Percentiles rank a stretch among this genome's conserved stretches.
phyloP scores from a whole-genome alignment of 495 filamentous ascomycete species.

The Peziza echinospora region DNA sequence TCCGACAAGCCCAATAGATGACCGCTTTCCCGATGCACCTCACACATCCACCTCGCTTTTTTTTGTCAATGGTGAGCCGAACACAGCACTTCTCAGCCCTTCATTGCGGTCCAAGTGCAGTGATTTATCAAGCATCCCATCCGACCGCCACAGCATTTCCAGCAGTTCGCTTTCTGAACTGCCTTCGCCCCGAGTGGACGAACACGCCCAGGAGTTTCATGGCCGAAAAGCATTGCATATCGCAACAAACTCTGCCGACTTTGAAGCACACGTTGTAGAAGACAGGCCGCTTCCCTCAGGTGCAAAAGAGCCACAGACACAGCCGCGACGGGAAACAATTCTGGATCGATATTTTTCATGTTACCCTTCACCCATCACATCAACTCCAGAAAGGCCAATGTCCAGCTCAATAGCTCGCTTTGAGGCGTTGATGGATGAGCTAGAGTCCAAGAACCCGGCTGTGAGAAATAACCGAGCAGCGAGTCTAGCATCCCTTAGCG shows the following conservation, averaged over 20 bases:
- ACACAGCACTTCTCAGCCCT: conserved; percentile 15
- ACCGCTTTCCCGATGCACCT: conserved; percentile 2
- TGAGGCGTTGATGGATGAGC: conserved; percentile 16
- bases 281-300: background rate
- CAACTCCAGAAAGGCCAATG: background rate
- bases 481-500: background rate
- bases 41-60: conserved; percentile 10
- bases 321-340: conserved; percentile 14
- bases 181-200: conserved; percentile 4
- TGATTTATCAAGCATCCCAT: conserved; percentile 16
- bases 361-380: conserved; percentile 6
- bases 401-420: conserved; percentile 20
- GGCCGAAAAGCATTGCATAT: conserved; percentile 7
- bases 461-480: background rate
- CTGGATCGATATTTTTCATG: conserved; percentile 19
- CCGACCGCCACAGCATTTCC: conserved; percentile 14
- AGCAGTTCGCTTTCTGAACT: conserved; percentile 13
- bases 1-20: background rate
- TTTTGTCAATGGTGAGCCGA: conserved; percentile 17
- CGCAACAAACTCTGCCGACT: conserved; percentile 4
- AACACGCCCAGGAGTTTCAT: background rate
- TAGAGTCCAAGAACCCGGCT: conserved; percentile 4
- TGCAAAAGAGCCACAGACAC: background rate
- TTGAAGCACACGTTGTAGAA: background rate
- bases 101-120: conserved; percentile 16